Evolutionary conservation across 108 stramenopile genomes (phyloP), one percentile per base, ranked within the genome.

Genomic region (Nitzschia palea): DNA sequence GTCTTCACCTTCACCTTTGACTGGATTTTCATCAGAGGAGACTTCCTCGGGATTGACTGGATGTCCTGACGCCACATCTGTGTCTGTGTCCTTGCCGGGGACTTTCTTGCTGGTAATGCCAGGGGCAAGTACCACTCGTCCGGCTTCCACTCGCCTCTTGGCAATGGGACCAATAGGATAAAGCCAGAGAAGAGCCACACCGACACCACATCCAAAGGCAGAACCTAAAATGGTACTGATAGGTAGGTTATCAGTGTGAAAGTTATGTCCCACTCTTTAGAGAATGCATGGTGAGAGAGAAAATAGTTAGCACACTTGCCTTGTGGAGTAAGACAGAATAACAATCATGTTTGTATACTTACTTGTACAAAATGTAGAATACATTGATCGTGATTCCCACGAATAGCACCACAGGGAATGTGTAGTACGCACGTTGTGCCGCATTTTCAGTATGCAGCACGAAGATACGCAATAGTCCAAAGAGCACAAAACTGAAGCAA

Each of bases 381-480:
- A 68, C 33, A 52, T 82, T 64, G 29, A 85, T 57, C 33, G 69
- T 68, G 56, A 90, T 63, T 4, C 73, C 71, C 12, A 73, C 23
- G 27, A 57, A 55, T 1, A 88, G 45, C 29, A 88, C 70, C 36
- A 88, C 0, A 14, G 89, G 85, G 59, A 78, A 88, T 12, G 55
- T 44, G 31, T 51, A 51, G 70, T 70, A 68, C 57, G 83, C 68
- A 18, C 85, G 70, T 18, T 56, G 17, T 67, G 42, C 83, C 10
- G 85, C 72, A 32, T 80, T 20, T 8, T 65, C 44, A n/a, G 63
- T 35, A 27, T 56, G 31, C 28, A 83, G 70, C 51, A 83, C 68
- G 31, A 78, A 64, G 0, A 20, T 0, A 29, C 55, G 27, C 35
- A 69, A 37, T 10, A 64, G 14, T 12, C n/a, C 51, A 56, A 85